These are phyloP conservation scores for Mycena crocata DNA, from an alignment of 768 basidiomycete genomes.

Conservation along the genomic window DNA sequence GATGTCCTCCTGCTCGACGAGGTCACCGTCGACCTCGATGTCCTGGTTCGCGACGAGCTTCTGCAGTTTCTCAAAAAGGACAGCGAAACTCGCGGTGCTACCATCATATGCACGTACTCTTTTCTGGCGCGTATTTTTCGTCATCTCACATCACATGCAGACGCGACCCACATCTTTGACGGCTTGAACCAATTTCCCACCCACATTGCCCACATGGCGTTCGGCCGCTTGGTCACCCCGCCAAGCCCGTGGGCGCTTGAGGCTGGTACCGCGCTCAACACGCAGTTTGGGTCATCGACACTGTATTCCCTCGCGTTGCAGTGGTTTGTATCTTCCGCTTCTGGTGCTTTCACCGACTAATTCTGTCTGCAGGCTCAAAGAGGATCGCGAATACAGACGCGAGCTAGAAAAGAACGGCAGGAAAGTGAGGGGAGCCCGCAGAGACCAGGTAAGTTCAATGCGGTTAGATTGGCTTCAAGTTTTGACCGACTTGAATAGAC, in stretches of 20 bases:
- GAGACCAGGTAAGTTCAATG: slow-evolving; percentile 57
- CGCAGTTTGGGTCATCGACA: slow-evolving; percentile 40
- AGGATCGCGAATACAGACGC: slow-evolving; percentile 78
- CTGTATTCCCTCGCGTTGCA: slow-evolving; percentile 82
- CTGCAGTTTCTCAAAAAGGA: slow-evolving; percentile 89
- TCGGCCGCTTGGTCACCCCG: slow-evolving; percentile 77
- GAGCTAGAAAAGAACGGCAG: slow-evolving; percentile 67
- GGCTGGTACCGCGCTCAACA: slow-evolving; percentile 33
- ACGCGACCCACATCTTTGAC: slow-evolving; percentile 98
- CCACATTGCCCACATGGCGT: slow-evolving; percentile 90
- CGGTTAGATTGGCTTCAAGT: slow-evolving; percentile 1
- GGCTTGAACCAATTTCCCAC: slow-evolving; percentile 93
- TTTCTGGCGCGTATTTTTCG: slow-evolving; percentile 11
- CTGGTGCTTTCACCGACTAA: neutral
- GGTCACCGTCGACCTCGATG: slow-evolving; percentile 93
- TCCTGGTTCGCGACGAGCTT: slow-evolving; percentile 92
- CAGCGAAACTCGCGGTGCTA: slow-evolving; percentile 81
- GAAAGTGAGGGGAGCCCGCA: slow-evolving; percentile 71
- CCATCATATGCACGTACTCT: slow-evolving; percentile 79
- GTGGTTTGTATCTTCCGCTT: slow-evolving; percentile 61
- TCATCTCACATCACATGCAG: slow-evolving; percentile 51
- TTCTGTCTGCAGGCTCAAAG: slow-evolving; percentile 57
- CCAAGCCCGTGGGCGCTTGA: slow-evolving; percentile 80
- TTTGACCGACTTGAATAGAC: slow-evolving; percentile 47
- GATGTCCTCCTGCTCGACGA: slow-evolving; percentile 94